These are phyloP conservation scores for Aspergillus homomorphus DNA, from an alignment of 495 filamentous ascomycete genomes.

Conservation along the genomic window DNA sequence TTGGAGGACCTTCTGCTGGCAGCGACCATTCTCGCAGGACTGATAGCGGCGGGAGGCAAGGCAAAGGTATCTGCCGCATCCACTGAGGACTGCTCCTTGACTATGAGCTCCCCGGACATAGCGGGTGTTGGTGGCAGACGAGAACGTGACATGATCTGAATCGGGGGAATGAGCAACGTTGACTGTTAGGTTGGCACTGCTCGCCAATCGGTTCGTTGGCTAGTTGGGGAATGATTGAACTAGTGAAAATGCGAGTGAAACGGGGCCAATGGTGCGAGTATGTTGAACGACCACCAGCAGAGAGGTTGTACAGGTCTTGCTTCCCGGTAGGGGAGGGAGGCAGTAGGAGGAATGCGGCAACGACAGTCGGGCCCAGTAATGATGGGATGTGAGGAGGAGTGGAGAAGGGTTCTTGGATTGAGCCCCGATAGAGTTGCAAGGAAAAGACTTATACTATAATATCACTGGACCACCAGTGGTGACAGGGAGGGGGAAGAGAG, in stretches of 20 bases:
- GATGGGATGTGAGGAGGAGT: background rate
- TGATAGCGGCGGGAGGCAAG: constrained; percentile 79
- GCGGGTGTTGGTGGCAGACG: constrained; percentile 77
- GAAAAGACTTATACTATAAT: background rate
- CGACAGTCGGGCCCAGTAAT: too few species aligned
- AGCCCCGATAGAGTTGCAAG: background rate
- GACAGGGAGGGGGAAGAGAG: background rate
- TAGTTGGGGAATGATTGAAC: background rate
- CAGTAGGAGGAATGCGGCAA: background rate
- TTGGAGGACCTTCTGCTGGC: constrained; percentile 43
- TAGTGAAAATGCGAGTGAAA: constrained; percentile 1
- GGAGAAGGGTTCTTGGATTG: background rate
- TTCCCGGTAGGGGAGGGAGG: background rate
- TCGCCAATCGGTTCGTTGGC: background rate
- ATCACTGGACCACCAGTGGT: background rate
- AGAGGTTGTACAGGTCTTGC: background rate
- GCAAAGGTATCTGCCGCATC: constrained; percentile 64
- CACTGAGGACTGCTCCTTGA: constrained; percentile 62
- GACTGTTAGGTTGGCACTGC: background rate
- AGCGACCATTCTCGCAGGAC: constrained; percentile 35
- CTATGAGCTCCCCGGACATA: constrained; percentile 77
- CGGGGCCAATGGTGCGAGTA: background rate
- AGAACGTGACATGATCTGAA: constrained; percentile 63
- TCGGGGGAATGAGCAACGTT: background rate
- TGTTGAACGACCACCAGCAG: constrained; percentile 2